Percentiles rank a stretch among this genome's conserved stretches.
These are phyloP conservation scores for Mycena belliarum DNA, from an alignment of 768 basidiomycete genomes.

Conservation along the genomic window DNA sequence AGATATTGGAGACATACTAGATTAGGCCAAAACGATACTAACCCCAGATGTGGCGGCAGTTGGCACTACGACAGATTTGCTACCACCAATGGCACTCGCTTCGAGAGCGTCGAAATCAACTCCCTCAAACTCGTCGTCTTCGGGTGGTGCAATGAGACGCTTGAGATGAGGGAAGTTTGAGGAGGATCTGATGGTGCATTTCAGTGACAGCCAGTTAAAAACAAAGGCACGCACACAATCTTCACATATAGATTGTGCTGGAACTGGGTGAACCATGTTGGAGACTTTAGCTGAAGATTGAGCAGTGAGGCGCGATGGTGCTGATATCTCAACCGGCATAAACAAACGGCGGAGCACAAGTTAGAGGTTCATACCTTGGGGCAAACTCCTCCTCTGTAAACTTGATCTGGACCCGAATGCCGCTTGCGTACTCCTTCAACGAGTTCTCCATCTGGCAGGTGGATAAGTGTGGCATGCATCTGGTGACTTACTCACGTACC, in stretches of 20 bases:
- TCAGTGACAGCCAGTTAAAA: neutral
- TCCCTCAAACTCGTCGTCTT: neutral
- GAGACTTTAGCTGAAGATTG: neutral
- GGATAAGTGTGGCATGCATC: neutral
- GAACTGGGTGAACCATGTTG: slow-evolving; percentile 1
- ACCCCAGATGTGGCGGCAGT: no score
- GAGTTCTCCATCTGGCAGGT: neutral
- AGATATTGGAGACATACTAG: no score
- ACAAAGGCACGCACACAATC: neutral
- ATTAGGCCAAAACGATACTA: no score
- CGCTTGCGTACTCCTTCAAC: neutral
- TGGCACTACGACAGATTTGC: no score
- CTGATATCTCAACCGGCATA: neutral
- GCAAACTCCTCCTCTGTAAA: neutral
- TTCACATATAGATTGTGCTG: neutral
- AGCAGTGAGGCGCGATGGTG: neutral
- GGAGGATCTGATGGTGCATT: neutral
- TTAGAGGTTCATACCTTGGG: no score
- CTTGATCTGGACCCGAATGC: neutral
- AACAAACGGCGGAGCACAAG: neutral
- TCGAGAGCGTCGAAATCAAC: slow-evolving; percentile 4
- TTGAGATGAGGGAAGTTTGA: slow-evolving; percentile 8
- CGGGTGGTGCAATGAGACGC: neutral
- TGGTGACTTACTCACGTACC: no score
- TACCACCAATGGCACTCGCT: no score